Percentiles rank a stretch among this genome's conserved stretches.
Evolutionary conservation across 1,139 yeast species (phyloP).

Genomic region (Taphrina confusa): DNA sequence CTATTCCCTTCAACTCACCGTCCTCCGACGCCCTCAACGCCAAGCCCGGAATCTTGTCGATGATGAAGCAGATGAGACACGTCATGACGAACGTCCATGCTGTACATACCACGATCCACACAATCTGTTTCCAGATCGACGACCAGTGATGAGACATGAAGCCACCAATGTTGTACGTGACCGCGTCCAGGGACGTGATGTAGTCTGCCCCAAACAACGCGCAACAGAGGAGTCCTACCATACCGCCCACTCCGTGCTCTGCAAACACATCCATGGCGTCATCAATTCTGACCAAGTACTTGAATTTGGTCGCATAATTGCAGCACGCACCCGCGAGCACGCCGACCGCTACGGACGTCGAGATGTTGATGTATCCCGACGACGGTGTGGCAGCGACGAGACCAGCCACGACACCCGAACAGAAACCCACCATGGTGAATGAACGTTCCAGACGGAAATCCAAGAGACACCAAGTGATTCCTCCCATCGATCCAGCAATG

Average conservation of each 20-base stretch:
- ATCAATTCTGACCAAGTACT: slow-evolving; percentile 77
- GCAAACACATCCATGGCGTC: slow-evolving; percentile 95
- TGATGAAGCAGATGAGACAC: slow-evolving; percentile 68
- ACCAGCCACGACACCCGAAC: slow-evolving; percentile 94
- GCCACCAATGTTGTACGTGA: slow-evolving; percentile 66
- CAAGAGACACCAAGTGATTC: slow-evolving; percentile 84
- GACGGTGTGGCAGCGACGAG: slow-evolving; percentile 96
- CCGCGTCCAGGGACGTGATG: slow-evolving; percentile 80
- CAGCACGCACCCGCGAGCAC: slow-evolving; percentile 77
- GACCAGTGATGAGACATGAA: slow-evolving; percentile 90
- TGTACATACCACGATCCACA: slow-evolving; percentile 69
- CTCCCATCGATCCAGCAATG: slow-evolving; percentile 85
- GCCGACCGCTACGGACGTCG: slow-evolving; percentile 89
- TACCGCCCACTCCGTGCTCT: slow-evolving; percentile 97
- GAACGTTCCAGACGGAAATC: slow-evolving; percentile 85
- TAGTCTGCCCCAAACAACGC: slow-evolving; percentile 84
- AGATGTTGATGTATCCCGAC: slow-evolving; percentile 84
- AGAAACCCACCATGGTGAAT: slow-evolving; percentile 92
- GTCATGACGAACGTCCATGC: slow-evolving; percentile 82
- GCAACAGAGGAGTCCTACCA: slow-evolving; percentile 82
- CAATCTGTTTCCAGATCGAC: slow-evolving; percentile 86
- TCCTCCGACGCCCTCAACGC: slow-evolving; percentile 68
- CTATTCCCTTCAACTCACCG: slow-evolving; percentile 86
- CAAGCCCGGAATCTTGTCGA: slow-evolving; percentile 80
- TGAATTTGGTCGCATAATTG: slow-evolving; percentile 85